These are phyloP conservation scores for Gossypioides kirkii DNA, from an alignment of 345 rosid genomes.

Conservation along the genomic window DNA sequence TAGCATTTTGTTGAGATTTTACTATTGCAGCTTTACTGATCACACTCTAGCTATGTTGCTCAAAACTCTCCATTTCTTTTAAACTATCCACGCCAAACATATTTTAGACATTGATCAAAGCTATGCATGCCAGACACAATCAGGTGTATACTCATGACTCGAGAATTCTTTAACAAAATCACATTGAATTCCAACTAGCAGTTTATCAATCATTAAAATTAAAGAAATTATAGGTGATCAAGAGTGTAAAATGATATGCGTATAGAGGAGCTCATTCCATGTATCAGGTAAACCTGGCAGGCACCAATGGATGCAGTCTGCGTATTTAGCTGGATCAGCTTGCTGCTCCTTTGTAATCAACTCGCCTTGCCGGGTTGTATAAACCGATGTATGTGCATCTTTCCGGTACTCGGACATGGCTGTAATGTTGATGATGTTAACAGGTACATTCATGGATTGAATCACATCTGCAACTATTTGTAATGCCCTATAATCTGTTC, in stretches of 20 bases:
- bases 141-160: background rate
- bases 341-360: constrained; percentile 40
- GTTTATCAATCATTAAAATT: background rate
- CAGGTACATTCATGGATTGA: constrained; percentile 34
- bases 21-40: background rate
- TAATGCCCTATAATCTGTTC: constrained; percentile 50
- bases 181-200: background rate
- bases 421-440: constrained; percentile 57
- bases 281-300: constrained; percentile 89
- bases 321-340: constrained; percentile 48
- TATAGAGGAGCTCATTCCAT: constrained; percentile 76
- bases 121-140: no score
- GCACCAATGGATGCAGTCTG: constrained; percentile 91
- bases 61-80: no score
- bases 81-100: no score
- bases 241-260: constrained; percentile 40
- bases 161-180: background rate
- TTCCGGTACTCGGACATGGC: constrained; percentile 69
- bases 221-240: constrained; percentile 2
- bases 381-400: constrained; percentile 70
- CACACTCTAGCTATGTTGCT: background rate
- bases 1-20: background rate
- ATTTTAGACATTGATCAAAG: no score
- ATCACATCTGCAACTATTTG: constrained; percentile 42
- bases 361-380: constrained; percentile 38